Conservation (phyloP, 495 filamentous ascomycete genomes). For the Penicillium fimorum region DNA sequence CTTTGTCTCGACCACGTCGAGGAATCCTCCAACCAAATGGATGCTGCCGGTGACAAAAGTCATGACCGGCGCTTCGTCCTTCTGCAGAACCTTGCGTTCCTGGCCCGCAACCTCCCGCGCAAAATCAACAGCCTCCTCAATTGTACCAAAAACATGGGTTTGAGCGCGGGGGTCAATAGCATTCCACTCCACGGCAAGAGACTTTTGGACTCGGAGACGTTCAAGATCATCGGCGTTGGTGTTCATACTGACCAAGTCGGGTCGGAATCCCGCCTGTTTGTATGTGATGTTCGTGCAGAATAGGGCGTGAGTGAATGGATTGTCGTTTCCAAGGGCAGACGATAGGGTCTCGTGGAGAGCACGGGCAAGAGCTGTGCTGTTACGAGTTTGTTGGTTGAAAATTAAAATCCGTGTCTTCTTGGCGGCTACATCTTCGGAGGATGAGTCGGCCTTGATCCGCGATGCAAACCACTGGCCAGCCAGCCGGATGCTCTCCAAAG, state of each 20-base stretch:
- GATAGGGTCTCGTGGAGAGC: conserved; percentile 67
- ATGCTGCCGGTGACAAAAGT: conserved; percentile 78
- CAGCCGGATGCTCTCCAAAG: conserved; percentile 77
- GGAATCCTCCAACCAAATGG: conserved; percentile 79
- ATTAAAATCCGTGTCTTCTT: conserved; percentile 65
- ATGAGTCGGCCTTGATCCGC: conserved; percentile 49
- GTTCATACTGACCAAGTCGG: conserved; percentile 77
- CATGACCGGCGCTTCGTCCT: conserved; percentile 45
- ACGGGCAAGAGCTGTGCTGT: conserved; percentile 62
- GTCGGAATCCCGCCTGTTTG: conserved; percentile 62
- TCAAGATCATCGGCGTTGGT: conserved; percentile 65
- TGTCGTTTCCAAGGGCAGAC: conserved; percentile 48
- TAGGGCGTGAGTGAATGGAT: conserved; percentile 73
- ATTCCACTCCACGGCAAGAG: conserved; percentile 70
- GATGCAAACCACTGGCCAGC: conserved; percentile 79
- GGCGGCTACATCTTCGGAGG: conserved; percentile 37
- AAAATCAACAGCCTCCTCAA: conserved; percentile 80
- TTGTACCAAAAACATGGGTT: conserved; percentile 67
- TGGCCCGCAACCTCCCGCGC: conserved; percentile 54
- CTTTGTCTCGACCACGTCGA: conserved; percentile 72
- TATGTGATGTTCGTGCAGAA: conserved; percentile 91
- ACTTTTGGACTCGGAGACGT: conserved; percentile 68
- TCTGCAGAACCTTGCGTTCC: conserved; percentile 28
- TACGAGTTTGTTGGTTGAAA: conserved; percentile 93
- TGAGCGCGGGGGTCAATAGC: conserved; percentile 59